Conservation (phyloP, 331 rosid species). For the Rosa hybrid region DNA sequence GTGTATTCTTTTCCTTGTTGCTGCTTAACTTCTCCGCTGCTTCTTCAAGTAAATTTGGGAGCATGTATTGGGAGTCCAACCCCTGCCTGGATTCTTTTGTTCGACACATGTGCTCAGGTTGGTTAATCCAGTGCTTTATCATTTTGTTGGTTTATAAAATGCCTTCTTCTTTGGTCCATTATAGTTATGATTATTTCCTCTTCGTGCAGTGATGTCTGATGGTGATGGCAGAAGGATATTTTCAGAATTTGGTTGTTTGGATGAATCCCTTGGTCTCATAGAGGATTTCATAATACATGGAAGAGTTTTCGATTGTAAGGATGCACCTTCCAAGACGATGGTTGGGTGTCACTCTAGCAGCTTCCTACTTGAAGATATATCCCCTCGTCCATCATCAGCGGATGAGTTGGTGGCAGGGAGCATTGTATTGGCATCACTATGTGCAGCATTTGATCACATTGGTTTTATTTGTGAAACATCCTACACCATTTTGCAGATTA, state of each 20-base stretch:
- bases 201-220: slow-evolving; percentile 58
- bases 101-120: slow-evolving; percentile 58
- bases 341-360: slow-evolving; percentile 27
- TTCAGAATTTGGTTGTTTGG: slow-evolving; percentile 43
- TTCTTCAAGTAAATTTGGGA: slow-evolving; percentile 47
- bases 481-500: slow-evolving; percentile 47
- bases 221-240: slow-evolving; percentile 45
- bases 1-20: slow-evolving; percentile 61
- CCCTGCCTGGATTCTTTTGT: slow-evolving; percentile 60
- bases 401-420: slow-evolving; percentile 74
- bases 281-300: slow-evolving; percentile 66
- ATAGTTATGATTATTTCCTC: neutral
- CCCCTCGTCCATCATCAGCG: slow-evolving; percentile 45
- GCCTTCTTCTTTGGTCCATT: neutral
- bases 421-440: slow-evolving; percentile 68
- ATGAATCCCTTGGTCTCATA: slow-evolving; percentile 54
- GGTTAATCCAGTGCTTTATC: slow-evolving; percentile 17
- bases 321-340: slow-evolving; percentile 26
- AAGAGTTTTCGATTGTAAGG: slow-evolving; percentile 34
- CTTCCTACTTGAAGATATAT: slow-evolving; percentile 30
- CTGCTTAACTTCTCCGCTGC: slow-evolving; percentile 56
- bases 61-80: slow-evolving; percentile 32
- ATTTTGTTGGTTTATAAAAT: neutral
- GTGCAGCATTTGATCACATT: slow-evolving; percentile 54
- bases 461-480: slow-evolving; percentile 63